Evolutionary conservation across 2,329 filamentous ascomycete genomes (phyloP).

Genomic region (Microdochium paspali): DNA sequence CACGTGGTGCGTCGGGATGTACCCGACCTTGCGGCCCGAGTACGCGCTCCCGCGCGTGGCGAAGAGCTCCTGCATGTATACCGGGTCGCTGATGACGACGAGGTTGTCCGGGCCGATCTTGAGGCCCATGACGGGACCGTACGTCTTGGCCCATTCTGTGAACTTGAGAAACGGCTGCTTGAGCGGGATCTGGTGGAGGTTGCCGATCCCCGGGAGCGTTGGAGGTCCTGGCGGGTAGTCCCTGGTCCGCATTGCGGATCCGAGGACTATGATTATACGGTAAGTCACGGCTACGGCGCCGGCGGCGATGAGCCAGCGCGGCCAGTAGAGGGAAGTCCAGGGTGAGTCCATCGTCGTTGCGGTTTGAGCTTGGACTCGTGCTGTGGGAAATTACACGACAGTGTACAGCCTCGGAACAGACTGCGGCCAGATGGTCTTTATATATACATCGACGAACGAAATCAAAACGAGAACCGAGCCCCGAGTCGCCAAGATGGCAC

Average conservation of each 20-base stretch:
- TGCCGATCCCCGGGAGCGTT: background rate
- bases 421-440: too few species aligned
- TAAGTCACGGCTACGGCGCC: background rate
- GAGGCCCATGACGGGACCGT: conserved; percentile 5
- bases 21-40: conserved; percentile 1
- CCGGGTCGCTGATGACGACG: conserved; percentile 5
- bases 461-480: too few species aligned
- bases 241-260: conserved; percentile 1
- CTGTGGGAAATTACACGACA: too few species aligned
- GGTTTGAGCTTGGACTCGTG: too few species aligned
- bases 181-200: background rate
- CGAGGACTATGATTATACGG: background rate
- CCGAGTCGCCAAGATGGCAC: too few species aligned
- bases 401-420: too few species aligned
- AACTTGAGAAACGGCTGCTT: background rate
- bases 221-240: background rate
- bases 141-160: background rate
- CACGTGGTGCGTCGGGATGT: background rate
- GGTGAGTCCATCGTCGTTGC: background rate
- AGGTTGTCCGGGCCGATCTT: conserved; percentile 6
- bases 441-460: too few species aligned
- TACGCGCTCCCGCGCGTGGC: conserved; percentile 4
- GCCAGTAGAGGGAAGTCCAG: background rate
- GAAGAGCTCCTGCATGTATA: conserved; percentile 4
- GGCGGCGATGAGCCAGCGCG: background rate